These are phyloP conservation scores for Capsella rubella DNA, from an alignment of 441 rosid genomes.

Conservation along the genomic window DNA sequence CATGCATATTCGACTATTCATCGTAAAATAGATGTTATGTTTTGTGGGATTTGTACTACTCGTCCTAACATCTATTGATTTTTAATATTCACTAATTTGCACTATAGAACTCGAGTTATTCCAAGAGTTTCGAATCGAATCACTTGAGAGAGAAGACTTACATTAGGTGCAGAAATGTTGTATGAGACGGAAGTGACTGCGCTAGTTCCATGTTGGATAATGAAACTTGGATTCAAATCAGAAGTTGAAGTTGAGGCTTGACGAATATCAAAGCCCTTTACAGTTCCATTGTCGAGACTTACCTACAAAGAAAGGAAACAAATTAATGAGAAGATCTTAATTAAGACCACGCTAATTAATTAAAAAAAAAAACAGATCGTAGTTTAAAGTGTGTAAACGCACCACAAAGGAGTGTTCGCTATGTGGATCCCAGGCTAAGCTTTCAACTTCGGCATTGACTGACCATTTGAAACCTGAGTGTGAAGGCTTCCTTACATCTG, in stretches of 20 bases:
- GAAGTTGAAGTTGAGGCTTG: background rate
- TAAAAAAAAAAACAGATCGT: background rate
- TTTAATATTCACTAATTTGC: too few relatives aligned
- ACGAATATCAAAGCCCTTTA: background rate
- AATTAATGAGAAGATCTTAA: background rate
- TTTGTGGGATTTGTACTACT: background rate
- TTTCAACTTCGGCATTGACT: background rate
- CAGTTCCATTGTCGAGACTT: background rate
- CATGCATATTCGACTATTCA: too few relatives aligned
- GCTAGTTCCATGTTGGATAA: background rate
- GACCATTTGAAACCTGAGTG: background rate
- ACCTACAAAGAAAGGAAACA: background rate
- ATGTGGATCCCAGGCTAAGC: background rate
- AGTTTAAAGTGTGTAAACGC: background rate
- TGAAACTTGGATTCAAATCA: background rate
- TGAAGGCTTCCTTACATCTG: background rate
- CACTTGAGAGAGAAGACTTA: background rate
- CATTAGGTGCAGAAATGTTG: background rate
- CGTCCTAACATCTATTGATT: too few relatives aligned
- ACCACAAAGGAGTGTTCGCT: conserved; percentile 4
- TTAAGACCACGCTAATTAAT: too few relatives aligned
- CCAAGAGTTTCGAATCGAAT: background rate
- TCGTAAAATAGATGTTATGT: background rate
- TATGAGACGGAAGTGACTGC: background rate
- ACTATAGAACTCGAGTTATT: background rate